These are phyloP conservation scores for Trichophyton rubrum DNA, from an alignment of 2,329 filamentous ascomycete species.

Conservation along the genomic window DNA sequence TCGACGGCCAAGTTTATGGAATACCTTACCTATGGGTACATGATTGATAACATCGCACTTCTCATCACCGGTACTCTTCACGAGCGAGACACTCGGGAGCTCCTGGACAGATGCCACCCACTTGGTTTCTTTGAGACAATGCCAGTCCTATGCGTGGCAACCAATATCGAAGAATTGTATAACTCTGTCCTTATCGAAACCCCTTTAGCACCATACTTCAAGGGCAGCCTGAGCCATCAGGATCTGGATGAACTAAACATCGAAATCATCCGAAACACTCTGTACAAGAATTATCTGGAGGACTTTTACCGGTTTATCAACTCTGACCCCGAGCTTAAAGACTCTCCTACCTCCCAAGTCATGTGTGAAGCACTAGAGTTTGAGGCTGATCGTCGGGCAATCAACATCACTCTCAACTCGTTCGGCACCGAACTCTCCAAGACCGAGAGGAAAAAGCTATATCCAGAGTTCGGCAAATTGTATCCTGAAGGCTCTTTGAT, in stretches of 20 bases:
- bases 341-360: constrained; percentile 80
- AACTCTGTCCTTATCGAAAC: constrained; percentile 97
- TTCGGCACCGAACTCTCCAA: constrained; percentile 95
- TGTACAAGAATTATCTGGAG: constrained; percentile 99
- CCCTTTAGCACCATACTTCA: constrained; percentile 91
- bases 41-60: constrained; percentile 98
- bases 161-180: constrained; percentile 97
- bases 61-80: constrained; percentile 96
- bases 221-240: constrained; percentile 87
- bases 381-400: constrained; percentile 88
- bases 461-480: constrained; percentile 79
- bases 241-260: constrained; percentile 98
- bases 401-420: constrained; percentile 98
- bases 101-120: constrained; percentile 90
- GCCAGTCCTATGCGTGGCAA: constrained; percentile 93
- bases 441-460: constrained; percentile 87
- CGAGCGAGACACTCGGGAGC: constrained; percentile 89
- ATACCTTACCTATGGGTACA: constrained; percentile 97
- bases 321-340: constrained; percentile 69
- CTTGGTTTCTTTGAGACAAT: constrained; percentile 98
- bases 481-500: constrained; percentile 92
- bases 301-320: constrained; percentile 95
- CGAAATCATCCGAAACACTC: constrained; percentile 93
- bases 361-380: constrained; percentile 96
- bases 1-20: constrained; percentile 92